Conservation (phyloP, 805 yeast species). For the Candida anglica region DNA sequence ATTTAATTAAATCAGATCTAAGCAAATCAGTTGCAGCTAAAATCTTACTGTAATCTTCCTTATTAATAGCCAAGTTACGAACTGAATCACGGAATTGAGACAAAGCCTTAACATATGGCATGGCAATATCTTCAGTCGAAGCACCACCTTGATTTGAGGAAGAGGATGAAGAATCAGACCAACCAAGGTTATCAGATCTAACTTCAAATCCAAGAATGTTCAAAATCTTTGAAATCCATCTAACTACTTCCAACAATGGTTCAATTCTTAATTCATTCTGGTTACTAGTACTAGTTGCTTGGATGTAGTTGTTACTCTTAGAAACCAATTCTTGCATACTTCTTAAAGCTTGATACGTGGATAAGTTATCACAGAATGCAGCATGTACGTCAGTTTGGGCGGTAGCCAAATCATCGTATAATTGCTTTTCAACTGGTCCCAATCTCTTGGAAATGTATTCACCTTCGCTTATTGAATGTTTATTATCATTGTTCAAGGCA, state of each 20-base stretch:
- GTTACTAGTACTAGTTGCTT: conserved; percentile 36
- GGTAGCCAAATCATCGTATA: conserved; percentile 45
- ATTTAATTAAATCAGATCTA: conserved; percentile 64
- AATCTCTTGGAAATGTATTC: conserved; percentile 62
- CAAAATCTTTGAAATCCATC: conserved; percentile 69
- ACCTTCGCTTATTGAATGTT: conserved; percentile 38
- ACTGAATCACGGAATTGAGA: conserved; percentile 80
- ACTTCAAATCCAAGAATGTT: conserved; percentile 71
- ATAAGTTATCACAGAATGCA: conserved; percentile 84
- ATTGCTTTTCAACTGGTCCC: conserved; percentile 48
- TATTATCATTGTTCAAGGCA: conserved; percentile 69
- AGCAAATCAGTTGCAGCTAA: conserved; percentile 70
- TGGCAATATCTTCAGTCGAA: conserved; percentile 57
- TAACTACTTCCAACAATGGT: conserved; percentile 58
- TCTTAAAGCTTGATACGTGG: conserved; percentile 74
- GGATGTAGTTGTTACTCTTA: conserved; percentile 68
- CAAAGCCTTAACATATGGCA: conserved; percentile 78
- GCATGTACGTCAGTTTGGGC: conserved; percentile 62
- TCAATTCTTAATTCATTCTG: conserved; percentile 53
- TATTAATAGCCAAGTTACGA: conserved; percentile 66
- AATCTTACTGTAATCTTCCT: conserved; percentile 47
- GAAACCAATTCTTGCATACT: conserved; percentile 65
- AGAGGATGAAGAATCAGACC: conserved; percentile 47
- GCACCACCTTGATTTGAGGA: conserved; percentile 12
- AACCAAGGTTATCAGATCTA: conserved; percentile 72